phyloP scores from a whole-genome alignment of 2,329 filamentous ascomycete genomes.

The Xylariaceae sp. region DNA sequence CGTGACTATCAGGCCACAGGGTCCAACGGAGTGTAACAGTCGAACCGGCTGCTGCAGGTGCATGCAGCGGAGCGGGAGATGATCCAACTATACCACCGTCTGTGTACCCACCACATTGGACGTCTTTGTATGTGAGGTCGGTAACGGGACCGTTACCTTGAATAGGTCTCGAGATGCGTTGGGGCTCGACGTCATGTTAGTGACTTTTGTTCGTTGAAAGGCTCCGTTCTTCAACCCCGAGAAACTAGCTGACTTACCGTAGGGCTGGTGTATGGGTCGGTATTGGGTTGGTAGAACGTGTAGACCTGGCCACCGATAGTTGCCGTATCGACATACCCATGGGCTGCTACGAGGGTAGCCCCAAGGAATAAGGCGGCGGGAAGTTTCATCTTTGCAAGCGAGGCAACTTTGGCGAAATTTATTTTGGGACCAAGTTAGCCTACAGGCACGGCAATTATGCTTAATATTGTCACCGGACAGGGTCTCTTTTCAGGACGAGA shows the following conservation, averaged over 20 bases:
- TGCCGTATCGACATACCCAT: slow-evolving; percentile 56
- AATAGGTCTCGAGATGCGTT: slow-evolving; percentile 63
- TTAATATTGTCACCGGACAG: neutral
- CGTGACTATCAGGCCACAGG: slow-evolving; percentile 55
- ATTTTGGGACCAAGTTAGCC: neutral
- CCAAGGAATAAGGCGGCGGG: slow-evolving; percentile 41
- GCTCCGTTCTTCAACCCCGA: neutral
- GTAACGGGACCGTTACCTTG: slow-evolving; percentile 65
- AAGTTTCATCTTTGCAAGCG: slow-evolving; percentile 36
- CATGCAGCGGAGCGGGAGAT: slow-evolving; percentile 60
- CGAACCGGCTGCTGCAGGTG: slow-evolving; percentile 59
- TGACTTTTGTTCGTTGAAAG: neutral
- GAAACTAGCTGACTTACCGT: slow-evolving; percentile 25
- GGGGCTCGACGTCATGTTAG: slow-evolving; percentile 44
- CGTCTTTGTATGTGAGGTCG: slow-evolving; percentile 58
- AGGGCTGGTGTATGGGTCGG: slow-evolving; percentile 28
- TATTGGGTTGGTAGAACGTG: slow-evolving; percentile 44
- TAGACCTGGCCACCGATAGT: slow-evolving; percentile 51
- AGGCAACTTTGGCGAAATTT: neutral
- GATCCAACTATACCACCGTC: slow-evolving; percentile 56
- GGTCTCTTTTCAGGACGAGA: neutral
- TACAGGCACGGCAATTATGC: neutral
- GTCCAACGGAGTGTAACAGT: slow-evolving; percentile 63
- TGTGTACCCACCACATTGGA: slow-evolving; percentile 63
- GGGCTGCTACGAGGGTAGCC: slow-evolving; percentile 52